These are phyloP conservation scores for Aureoboletus auriporus DNA, from an alignment of 768 basidiomycete species.

Conservation along the genomic window DNA sequence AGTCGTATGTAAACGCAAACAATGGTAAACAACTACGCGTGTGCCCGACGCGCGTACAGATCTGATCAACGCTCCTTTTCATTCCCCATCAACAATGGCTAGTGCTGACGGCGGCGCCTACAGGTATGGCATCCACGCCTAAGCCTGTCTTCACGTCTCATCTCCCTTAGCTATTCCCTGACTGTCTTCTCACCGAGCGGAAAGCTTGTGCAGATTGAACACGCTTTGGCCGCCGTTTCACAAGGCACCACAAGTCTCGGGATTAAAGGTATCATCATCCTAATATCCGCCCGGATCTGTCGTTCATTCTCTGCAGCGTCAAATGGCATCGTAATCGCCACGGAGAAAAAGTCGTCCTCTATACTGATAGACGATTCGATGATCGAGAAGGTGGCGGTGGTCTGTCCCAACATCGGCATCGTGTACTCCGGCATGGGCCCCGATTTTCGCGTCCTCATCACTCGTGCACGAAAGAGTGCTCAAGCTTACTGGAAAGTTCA, in stretches of 20 bases:
- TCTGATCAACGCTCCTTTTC: conserved; percentile 12
- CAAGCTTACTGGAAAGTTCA: conserved; percentile 99
- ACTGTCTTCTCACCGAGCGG: conserved; percentile 99
- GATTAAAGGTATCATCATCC: conserved; percentile 75
- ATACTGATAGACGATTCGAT: conserved; percentile 97
- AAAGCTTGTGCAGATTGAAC: conserved; percentile 99
- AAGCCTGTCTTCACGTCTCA: conserved; percentile 19
- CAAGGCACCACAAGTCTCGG: conserved; percentile 96
- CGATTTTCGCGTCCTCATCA: conserved; percentile 92
- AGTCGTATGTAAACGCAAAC: conserved; percentile 9
- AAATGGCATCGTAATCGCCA: conserved; percentile 98
- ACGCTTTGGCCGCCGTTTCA: conserved; percentile 94
- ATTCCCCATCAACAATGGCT: conserved; percentile 49
- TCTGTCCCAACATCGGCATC: conserved; percentile 98
- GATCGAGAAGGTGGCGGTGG: conserved; percentile 94
- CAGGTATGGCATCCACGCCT: conserved; percentile 41
- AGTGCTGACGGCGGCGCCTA: conserved; percentile 80
- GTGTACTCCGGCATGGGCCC: conserved; percentile 99
- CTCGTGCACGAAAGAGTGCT: conserved; percentile 94
- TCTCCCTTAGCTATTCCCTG: conserved; percentile 78
- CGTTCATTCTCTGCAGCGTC: conserved; percentile 58
- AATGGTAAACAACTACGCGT: conserved; percentile 27
- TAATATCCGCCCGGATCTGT: conserved; percentile 23
- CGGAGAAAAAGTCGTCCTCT: conserved; percentile 98
- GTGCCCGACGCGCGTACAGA: conserved; percentile 26